phyloP scores from a whole-genome alignment of 2,329 filamentous ascomycete genomes.

The Colletotrichum ledebouriae region DNA sequence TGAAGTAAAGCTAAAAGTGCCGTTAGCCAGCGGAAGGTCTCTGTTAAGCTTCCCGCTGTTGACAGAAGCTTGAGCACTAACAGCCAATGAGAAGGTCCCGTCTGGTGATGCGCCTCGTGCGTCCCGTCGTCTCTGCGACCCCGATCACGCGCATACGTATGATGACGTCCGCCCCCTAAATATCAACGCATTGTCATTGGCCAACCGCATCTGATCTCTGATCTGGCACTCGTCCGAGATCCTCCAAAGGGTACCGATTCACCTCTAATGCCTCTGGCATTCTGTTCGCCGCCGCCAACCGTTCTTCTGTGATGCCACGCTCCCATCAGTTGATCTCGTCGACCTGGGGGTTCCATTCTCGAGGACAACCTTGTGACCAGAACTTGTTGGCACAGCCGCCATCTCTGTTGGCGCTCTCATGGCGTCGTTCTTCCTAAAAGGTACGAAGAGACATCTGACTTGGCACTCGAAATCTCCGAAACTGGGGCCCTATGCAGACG shows the following conservation, averaged over 20 bases:
- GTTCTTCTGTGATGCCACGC: neutral
- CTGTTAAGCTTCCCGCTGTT: conserved; percentile 32
- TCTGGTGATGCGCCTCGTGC: conserved; percentile 1
- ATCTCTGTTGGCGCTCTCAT: neutral
- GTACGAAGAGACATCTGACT: conserved; percentile 17
- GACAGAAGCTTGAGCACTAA: conserved; percentile 23
- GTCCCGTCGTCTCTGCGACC: neutral
- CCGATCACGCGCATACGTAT: conserved; percentile 30
- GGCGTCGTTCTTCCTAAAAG: neutral
- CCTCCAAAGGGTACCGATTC: conserved; percentile 26
- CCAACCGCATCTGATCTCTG: conserved; percentile 33
- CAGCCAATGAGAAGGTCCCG: conserved; percentile 10
- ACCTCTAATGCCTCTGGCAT: neutral
- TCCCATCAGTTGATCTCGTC: conserved; percentile 22
- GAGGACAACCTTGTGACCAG: conserved; percentile 16
- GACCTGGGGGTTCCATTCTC: neutral
- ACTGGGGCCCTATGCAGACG: conserved; percentile 22
- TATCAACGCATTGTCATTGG: conserved; percentile 22
- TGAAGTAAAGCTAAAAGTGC: neutral
- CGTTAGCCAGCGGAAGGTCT: conserved; percentile 12
- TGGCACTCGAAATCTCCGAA: conserved; percentile 22
- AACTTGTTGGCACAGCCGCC: neutral
- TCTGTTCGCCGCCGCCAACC: conserved; percentile 2
- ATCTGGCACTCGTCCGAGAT: conserved; percentile 35
- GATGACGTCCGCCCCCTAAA: conserved; percentile 28